Evolutionary conservation across 768 basidiomycete species (phyloP), one percentile per base, ranked within the genome.

Genomic region (Multifurca ochricompacta): DNA sequence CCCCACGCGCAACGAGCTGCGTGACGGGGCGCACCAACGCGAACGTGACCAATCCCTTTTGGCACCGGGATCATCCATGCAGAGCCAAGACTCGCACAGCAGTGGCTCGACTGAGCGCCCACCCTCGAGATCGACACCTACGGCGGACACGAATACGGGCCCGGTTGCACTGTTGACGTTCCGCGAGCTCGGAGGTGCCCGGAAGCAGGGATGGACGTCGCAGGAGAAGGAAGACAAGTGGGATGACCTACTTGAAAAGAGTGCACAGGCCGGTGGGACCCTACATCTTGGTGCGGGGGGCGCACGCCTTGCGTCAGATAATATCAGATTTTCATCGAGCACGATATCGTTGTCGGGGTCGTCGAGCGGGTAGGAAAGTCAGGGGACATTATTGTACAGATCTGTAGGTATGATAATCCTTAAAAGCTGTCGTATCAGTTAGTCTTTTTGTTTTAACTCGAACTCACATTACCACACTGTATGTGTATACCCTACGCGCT

Each of bases 251-350:
- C 67, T 88, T 56, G 75, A 78, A 64, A 73, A 77, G 60, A 87
- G 86, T 62, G 83, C 75, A 37, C 67, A 68, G 47, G 87, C 87
- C 1, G 87, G 87, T 1, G 87, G 87, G 40, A 90, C 87, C 48
- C 64, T 89, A 51, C 83, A 81, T 60, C 64, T 88, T 6, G 77
- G 71, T 4, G 46, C 41, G 23, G 51, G 37, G 23, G 61, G 64
- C 31, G 71, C 72, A 7, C 72, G 69, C 18, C 67, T 79, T 48
- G 63, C 76, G 62, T 76, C 77, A 50, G 77, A 77, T 54, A 68
- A 53, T 25, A 44, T 75, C 25, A 68, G 72, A 7, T 69, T 74
- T 47, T 77, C 76, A 48, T 54, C 56, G 13, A 59, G 59, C 53
- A 64, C 65, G 18, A 7, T 50, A 0, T 31, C n/a, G 25, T 42